Percentiles rank a stretch among this genome's conserved stretches.
Conservation (phyloP, 768 basidiomycete species). For the Suillus bovinus region DNA sequence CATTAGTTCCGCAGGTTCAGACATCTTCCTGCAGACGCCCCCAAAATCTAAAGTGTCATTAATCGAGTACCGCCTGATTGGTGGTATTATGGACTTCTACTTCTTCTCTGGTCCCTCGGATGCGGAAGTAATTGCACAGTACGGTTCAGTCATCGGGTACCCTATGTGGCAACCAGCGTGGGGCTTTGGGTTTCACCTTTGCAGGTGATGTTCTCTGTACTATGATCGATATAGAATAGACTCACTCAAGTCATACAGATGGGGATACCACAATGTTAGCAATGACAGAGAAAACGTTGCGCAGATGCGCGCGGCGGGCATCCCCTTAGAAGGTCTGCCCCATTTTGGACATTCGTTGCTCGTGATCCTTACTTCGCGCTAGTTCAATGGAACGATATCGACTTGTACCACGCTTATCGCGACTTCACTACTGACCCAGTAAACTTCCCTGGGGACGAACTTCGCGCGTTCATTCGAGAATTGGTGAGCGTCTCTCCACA, state of each 20-base stretch:
- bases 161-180: conserved; percentile 74
- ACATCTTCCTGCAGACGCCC: conserved; percentile 67
- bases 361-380: conserved; percentile 3
- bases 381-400: conserved; percentile 84
- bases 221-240: conserved; percentile 1
- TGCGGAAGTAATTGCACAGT: conserved; percentile 66
- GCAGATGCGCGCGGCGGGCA: conserved; percentile 63
- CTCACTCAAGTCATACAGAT: conserved; percentile 26
- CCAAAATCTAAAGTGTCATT: conserved; percentile 54
- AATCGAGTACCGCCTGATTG: conserved; percentile 72
- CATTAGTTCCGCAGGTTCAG: conserved; percentile 63
- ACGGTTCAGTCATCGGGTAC: conserved; percentile 62
- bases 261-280: conserved; percentile 52
- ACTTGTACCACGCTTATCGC: conserved; percentile 65
- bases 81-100: conserved; percentile 78
- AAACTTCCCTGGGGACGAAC: conserved; percentile 55
- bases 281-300: conserved; percentile 56
- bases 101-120: conserved; percentile 62
- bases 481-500: conserved; percentile 42
- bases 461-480: conserved; percentile 53
- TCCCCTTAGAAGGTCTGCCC: conserved; percentile 71
- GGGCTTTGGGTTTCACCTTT: conserved; percentile 80
- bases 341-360: not conserved
- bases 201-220: conserved; percentile 42
- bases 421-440: conserved; percentile 73